Evolutionary conservation across 2,329 filamentous ascomycete genomes (phyloP), one percentile per base, ranked within the genome.

Genomic region (Thermothelomyces thermophilus): DNA sequence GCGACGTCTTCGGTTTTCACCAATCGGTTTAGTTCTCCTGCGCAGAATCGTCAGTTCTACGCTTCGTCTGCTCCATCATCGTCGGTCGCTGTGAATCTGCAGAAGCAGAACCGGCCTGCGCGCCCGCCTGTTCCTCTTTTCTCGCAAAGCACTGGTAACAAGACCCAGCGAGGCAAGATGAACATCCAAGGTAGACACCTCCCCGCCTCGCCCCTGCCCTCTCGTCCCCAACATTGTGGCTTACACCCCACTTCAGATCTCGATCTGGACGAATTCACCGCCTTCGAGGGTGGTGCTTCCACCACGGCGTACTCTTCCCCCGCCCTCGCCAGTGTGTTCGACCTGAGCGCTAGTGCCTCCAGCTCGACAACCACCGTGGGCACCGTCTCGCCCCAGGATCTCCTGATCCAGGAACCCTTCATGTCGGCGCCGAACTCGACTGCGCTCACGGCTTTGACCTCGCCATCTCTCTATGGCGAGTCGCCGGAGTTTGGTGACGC

Each of bases 351-450:
- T 52, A 73, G 70, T 57, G 68, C 69, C 34, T 70, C 74, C 39
- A 75, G 73, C 66, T 73, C 75, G 46, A 68, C 69, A 26, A 73
- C 71, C 63, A 77, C 80, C 64, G 63, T 81, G 63, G 79, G 77
- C 60, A 95, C 90, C 36, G 79, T 95, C 55, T 95, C 90, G 54
- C 90, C 90, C 17, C 84, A 87, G 67, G 89, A 95, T 62, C 74
- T 95, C 57, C 71, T 85, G 58, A 74, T 90, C 60, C 79, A 82
- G 58, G 81, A 87, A 62, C 74, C 77, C 52, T 81, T 82, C 62
- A 74, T 80, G 64, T 94, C 88, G 55, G 82, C 88, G 33, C 90
- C 90, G 26, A 87, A 87, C 63, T 95, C 90, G 2, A 77, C 84
- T 41, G 83, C 87, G 30, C 82, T 93, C 64, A 95, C 90, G 31